These are phyloP conservation scores for sweet orange (Citrus sinensis) DNA, from an alignment of 345 rosid species.

Conservation along the genomic window DNA sequence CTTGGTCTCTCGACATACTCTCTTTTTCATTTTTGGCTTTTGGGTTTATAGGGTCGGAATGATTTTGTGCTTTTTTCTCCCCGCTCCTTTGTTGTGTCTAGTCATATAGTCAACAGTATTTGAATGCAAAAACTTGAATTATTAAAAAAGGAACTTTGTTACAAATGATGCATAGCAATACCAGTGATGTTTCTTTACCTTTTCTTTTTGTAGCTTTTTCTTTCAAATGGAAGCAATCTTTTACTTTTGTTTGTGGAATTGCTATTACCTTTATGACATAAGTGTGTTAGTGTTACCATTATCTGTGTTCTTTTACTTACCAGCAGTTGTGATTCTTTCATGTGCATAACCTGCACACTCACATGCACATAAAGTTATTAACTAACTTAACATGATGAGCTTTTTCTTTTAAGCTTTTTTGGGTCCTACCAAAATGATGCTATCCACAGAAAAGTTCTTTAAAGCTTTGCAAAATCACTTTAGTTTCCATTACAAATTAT, in stretches of 20 bases:
- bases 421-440: constrained; percentile 2
- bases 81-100: constrained; percentile 23
- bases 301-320: not conserved
- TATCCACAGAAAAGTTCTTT: not conserved
- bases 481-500: no score
- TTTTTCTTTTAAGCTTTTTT: constrained; percentile 1
- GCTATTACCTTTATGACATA: not conserved
- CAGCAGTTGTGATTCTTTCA: constrained; percentile 5
- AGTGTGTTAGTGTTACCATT: not conserved
- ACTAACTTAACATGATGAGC: constrained; percentile 1
- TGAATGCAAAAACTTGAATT: constrained; percentile 23
- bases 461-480: not conserved
- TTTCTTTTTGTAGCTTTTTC: constrained; percentile 6
- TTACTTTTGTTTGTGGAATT: constrained; percentile 25
- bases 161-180: constrained; percentile 36
- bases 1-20: constrained; percentile 14
- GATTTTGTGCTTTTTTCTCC: constrained; percentile 15
- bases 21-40: not conserved
- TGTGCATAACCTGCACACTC: constrained; percentile 7
- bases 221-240: constrained; percentile 17
- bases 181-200: constrained; percentile 28
- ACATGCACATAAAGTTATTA: constrained; percentile 14
- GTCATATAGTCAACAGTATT: constrained; percentile 33
- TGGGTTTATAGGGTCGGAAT: constrained; percentile 28
- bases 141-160: constrained; percentile 24